These are phyloP conservation scores for Lentinula aciculospora DNA, from an alignment of 768 basidiomycete species.

Conservation along the genomic window DNA sequence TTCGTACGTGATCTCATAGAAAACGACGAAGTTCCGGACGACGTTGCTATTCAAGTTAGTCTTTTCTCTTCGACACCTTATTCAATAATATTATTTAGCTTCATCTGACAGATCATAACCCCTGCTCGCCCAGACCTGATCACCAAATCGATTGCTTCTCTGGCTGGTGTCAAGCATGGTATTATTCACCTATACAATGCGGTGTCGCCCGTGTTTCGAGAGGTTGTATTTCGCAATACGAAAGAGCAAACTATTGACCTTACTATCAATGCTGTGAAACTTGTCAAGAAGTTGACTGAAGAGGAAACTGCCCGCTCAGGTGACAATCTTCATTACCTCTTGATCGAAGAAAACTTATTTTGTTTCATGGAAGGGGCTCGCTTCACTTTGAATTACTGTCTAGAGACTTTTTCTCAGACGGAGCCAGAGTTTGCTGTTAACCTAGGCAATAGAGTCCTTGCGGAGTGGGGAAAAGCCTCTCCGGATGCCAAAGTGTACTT, in stretches of 20 bases:
- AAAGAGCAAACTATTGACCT: conserved; percentile 71
- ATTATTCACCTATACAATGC: conserved; percentile 91
- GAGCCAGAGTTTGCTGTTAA: conserved; percentile 77
- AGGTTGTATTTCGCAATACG: conserved; percentile 75
- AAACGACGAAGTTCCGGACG: conserved; percentile 57
- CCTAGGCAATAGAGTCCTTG: conserved; percentile 58
- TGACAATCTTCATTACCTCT: background rate
- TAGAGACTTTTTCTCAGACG: conserved; percentile 82
- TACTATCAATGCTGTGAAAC: conserved; percentile 63
- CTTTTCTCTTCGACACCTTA: background rate
- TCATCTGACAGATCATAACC: conserved; percentile 55
- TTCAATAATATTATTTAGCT: background rate
- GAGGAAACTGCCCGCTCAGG: conserved; percentile 62
- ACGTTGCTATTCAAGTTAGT: conserved; percentile 76
- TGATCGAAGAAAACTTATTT: background rate
- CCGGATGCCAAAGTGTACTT: conserved; percentile 71
- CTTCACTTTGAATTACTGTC: conserved; percentile 81
- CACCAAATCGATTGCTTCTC: conserved; percentile 62
- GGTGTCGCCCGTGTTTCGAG: conserved; percentile 67
- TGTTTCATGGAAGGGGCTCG: conserved; percentile 32
- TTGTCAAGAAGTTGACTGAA: conserved; percentile 63
- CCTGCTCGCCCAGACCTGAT: conserved; percentile 80
- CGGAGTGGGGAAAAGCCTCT: conserved; percentile 62
- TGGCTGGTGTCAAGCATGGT: conserved; percentile 69
- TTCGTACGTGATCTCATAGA: conserved; percentile 72